A percentile compares a stretch with the other conserved stretches of the same genome.
Conservation (phyloP, 2,329 filamentous ascomycete genomes). For the Cercospora sp. region DNA sequence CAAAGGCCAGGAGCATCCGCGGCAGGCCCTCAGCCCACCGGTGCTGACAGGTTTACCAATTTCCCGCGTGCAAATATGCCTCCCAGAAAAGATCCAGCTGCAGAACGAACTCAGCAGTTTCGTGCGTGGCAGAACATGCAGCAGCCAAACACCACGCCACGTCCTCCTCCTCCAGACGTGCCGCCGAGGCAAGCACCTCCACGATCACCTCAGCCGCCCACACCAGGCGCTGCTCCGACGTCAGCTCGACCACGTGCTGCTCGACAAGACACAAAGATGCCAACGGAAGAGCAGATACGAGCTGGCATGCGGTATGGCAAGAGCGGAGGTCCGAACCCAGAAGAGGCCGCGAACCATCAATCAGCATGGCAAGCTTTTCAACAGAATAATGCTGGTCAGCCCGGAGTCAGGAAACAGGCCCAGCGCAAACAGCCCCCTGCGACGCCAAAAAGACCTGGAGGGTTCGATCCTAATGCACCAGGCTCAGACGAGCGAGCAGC, state of each 20-base stretch:
- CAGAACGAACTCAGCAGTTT: constrained; percentile 47
- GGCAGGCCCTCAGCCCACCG: constrained; percentile 34
- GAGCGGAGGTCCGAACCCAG: constrained; percentile 21
- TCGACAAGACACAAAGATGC: constrained; percentile 39
- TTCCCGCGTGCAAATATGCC: constrained; percentile 40
- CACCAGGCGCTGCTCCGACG: constrained; percentile 17
- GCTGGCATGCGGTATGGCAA: constrained; percentile 39
- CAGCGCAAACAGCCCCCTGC: constrained; percentile 36
- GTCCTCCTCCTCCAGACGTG: constrained; percentile 25
- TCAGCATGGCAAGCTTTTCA: constrained; percentile 41
- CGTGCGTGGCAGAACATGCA: constrained; percentile 54
- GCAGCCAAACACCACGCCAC: constrained; percentile 35
- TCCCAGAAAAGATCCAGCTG: constrained; percentile 41
- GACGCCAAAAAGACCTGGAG: constrained; percentile 52
- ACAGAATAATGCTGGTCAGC: constrained; percentile 27
- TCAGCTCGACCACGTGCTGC: constrained; percentile 18
- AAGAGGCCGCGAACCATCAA: constrained; percentile 35
- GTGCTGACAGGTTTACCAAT: constrained; percentile 49
- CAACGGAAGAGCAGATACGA: constrained; percentile 41
- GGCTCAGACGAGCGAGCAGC: constrained; percentile 62
- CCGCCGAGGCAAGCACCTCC: constrained; percentile 24
- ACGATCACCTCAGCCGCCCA: constrained; percentile 30
- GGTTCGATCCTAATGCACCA: constrained; percentile 59
- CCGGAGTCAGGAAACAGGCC: constrained; percentile 42
- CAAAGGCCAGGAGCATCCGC: constrained; percentile 32